Base-by-base conservation (phyloP, 352 stramenopile genomes). In the Stramenopiles sp. region DNA sequence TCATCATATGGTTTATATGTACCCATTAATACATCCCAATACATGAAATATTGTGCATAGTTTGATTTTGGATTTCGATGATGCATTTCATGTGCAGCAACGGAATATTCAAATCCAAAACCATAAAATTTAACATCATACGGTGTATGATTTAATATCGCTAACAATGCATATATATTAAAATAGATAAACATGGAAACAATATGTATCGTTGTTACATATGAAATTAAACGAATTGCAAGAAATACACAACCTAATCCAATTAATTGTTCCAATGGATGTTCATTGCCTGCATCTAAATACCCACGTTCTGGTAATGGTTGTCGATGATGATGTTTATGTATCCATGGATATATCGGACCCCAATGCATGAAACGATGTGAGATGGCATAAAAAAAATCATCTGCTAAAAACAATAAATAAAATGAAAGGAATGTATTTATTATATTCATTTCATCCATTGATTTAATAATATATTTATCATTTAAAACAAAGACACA, bases 321-420 rank as follows among this genome's bases (percentile, higher is more conserved):
- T 78, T 90, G 86, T 74, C 86, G 79, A 82, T 91, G 87, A 84
- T 91, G 87, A 81, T 90, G 86, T 81, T 91, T 91, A 82, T 91
- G 87, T 32, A 89, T 82, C 31, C 85, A 81, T 0, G 85, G 81
- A 81, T 91, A 91, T 1, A 88, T n/a, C 43, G 20, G 69, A 1
- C 85, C 84, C 31, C 83, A 65, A 79, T 91, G 87, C 78, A 91
- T 80, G 23, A 87, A 7, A 76, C 87, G 84, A 82, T 91, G 87
- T 7, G 83, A 80, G 31, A 83, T 86, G 63, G 87, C 86, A 80
- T 90, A 91, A 32, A 85, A 79, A 0, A 85, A 20, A 65, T 91
- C 87, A 80, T 90, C 82, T 0, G 87, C 81, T 6, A 89, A 43
- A 78, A 91, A 88, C 80, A 89, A n/a, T n/a, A n/a, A n/a, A n/a